Evolutionary conservation across 441 rosid species (phyloP).

Genomic region (Syzygium syzygioides): DNA sequence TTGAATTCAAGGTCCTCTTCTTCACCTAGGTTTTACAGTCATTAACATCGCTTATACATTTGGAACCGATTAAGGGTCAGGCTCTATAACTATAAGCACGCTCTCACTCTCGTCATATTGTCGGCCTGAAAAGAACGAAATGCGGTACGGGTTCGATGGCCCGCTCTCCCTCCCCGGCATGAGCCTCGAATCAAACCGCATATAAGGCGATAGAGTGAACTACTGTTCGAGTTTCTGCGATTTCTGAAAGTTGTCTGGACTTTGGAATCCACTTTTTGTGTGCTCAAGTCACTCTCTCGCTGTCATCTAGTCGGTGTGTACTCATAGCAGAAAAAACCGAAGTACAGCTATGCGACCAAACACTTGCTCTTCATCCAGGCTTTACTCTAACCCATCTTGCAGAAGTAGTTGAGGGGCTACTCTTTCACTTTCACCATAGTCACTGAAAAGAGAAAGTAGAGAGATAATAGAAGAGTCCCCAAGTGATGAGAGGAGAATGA

Average conservation of each 20-base stretch:
- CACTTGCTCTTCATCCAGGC: not conserved
- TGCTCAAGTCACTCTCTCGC: not conserved
- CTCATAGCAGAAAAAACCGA: not conserved
- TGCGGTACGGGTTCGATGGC: not conserved
- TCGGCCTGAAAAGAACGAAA: not conserved
- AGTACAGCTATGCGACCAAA: not conserved
- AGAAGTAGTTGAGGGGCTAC: not conserved
- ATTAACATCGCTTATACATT: not conserved
- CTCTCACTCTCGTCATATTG: not conserved
- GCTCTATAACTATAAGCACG: not conserved
- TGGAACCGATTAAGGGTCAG: fast-evolving
- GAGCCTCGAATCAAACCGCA: not conserved
- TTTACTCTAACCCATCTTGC: not conserved
- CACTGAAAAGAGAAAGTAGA: not conserved
- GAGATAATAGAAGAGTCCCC: not conserved
- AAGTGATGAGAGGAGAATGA: not conserved
- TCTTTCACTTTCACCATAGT: not conserved
- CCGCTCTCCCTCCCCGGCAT: not conserved
- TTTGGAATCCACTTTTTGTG: not conserved
- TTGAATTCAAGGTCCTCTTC: not conserved
- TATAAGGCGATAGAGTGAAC: not conserved
- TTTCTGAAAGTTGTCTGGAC: not conserved
- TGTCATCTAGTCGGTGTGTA: not conserved
- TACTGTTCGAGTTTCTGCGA: not conserved
- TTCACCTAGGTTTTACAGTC: not conserved